phyloP scores from a whole-genome alignment of 495 filamentous ascomycete genomes.

The Aspergillus sclerotioniger region DNA sequence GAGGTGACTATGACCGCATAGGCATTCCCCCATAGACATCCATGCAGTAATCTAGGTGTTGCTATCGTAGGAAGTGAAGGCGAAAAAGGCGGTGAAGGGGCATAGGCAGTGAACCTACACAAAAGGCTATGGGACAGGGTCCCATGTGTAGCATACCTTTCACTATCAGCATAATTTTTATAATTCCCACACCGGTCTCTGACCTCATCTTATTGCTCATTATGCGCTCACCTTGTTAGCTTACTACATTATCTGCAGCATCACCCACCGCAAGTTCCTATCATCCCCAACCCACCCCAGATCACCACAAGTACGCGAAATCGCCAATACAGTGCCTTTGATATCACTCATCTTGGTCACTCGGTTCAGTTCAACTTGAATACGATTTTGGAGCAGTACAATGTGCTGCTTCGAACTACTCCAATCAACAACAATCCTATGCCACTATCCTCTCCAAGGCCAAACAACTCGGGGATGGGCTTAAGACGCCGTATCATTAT shows the following conservation, averaged over 20 bases:
- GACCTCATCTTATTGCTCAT: no score
- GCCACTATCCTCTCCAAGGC: constrained; percentile 13
- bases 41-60: no score
- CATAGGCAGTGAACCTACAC: no score
- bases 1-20: no score
- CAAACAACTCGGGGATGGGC: constrained; percentile 14
- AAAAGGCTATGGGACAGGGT: no score
- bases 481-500: constrained; percentile 9
- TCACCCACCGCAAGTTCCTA: constrained; percentile 9
- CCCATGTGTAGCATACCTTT: no score
- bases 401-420: constrained; percentile 3
- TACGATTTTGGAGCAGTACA: constrained; percentile 10
- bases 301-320: constrained; percentile 15
- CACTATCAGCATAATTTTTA: no score
- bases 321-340: constrained; percentile 6
- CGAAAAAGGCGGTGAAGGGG: no score
- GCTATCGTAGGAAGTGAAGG: no score
- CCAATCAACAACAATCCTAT: constrained; percentile 12
- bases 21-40: no score
- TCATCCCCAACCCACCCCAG: constrained; percentile 14
- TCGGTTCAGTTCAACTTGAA: constrained; percentile 15
- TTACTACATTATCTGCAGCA: constrained; percentile 16
- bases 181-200: no score
- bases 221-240: constrained; percentile 7
- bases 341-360: constrained; percentile 13